These are phyloP conservation scores for Ophiognomonia clavigignenti-juglandacearum DNA, from an alignment of 2,329 filamentous ascomycete genomes.

Conservation along the genomic window DNA sequence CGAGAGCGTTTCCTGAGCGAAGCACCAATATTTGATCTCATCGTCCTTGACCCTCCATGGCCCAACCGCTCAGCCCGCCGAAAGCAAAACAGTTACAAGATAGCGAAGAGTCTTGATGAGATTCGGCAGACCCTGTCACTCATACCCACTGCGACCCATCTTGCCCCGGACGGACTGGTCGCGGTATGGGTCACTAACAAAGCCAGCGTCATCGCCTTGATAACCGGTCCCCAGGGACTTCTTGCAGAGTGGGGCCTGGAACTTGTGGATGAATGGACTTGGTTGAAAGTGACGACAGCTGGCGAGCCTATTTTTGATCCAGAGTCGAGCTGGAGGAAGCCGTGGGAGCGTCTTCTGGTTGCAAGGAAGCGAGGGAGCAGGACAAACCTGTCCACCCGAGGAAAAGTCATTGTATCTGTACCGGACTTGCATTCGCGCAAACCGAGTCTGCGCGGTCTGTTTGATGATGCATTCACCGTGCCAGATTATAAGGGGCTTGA, in stretches of 20 bases:
- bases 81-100: slow-evolving; percentile 46
- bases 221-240: slow-evolving; percentile 42
- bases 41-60: slow-evolving; percentile 77
- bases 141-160: slow-evolving; percentile 51
- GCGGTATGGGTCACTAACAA: slow-evolving; percentile 79
- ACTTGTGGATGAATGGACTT: slow-evolving; percentile 67
- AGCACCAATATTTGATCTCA: slow-evolving; percentile 56
- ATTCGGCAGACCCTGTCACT: slow-evolving; percentile 45
- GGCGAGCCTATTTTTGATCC: slow-evolving; percentile 62
- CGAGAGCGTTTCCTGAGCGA: slow-evolving; percentile 34
- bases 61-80: slow-evolving; percentile 70
- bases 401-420: slow-evolving; percentile 61
- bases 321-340: slow-evolving; percentile 62
- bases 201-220: slow-evolving; percentile 49
- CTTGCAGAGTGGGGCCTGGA: slow-evolving; percentile 65
- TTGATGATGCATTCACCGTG: slow-evolving; percentile 51
- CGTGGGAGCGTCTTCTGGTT: slow-evolving; percentile 70
- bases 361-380: slow-evolving; percentile 35
- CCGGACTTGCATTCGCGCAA: slow-evolving; percentile 77
- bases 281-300: slow-evolving; percentile 65
- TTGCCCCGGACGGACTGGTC: slow-evolving; percentile 53
- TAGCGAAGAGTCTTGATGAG: slow-evolving; percentile 39
- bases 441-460: slow-evolving; percentile 60
- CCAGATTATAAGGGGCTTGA: slow-evolving; percentile 58
- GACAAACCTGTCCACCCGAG: slow-evolving; percentile 29